Evolutionary conservation across 1,284 basidiomycete genomes (phyloP).

Genomic region (Moesziomyces antarcticus): DNA sequence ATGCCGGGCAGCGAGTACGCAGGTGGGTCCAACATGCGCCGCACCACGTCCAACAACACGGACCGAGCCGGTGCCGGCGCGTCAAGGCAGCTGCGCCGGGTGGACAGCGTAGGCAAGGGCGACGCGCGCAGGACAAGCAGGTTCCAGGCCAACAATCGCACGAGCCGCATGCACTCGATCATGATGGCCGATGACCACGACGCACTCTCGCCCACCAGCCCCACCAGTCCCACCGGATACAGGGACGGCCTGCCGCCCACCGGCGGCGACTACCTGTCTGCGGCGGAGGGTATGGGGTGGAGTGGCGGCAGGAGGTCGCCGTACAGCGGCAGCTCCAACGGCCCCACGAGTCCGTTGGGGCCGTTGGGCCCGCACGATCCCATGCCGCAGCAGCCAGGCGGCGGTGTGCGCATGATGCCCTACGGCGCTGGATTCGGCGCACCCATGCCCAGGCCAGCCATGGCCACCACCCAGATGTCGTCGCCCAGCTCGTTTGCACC

Average conservation of each 20-base stretch:
- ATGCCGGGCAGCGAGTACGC: conserved; percentile 5
- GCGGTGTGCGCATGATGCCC: conserved; percentile 20
- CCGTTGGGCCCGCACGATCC: conserved; percentile 36
- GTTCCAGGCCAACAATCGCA: conserved; percentile 11
- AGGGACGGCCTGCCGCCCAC: conserved; percentile 17
- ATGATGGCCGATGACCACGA: conserved; percentile 9
- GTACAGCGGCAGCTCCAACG: conserved; percentile 21
- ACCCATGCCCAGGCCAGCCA: conserved; percentile 27
- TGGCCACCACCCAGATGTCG: conserved; percentile 26
- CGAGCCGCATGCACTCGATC: conserved; percentile 16
- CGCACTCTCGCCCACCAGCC: not conserved
- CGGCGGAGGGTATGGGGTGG: conserved; percentile 6
- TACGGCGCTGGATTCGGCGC: conserved; percentile 33
- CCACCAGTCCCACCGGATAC: conserved; percentile 6
- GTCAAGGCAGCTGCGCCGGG: conserved; percentile 26
- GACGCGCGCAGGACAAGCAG: conserved; percentile 31
- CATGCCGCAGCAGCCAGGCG: conserved; percentile 11
- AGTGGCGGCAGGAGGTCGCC: conserved; percentile 17
- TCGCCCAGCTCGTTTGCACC: conserved; percentile 25
- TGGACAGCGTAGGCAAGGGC: conserved; percentile 52
- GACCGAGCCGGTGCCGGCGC: conserved; percentile 2
- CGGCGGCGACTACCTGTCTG: conserved; percentile 7
- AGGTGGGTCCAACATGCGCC: conserved; percentile 20
- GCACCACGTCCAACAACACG: conserved; percentile 15
- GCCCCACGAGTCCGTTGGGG: conserved; percentile 23